Percentiles rank a stretch among this genome's conserved stretches.
These are phyloP conservation scores for Tuber calosporum DNA, from an alignment of 495 filamentous ascomycete species.

Conservation along the genomic window DNA sequence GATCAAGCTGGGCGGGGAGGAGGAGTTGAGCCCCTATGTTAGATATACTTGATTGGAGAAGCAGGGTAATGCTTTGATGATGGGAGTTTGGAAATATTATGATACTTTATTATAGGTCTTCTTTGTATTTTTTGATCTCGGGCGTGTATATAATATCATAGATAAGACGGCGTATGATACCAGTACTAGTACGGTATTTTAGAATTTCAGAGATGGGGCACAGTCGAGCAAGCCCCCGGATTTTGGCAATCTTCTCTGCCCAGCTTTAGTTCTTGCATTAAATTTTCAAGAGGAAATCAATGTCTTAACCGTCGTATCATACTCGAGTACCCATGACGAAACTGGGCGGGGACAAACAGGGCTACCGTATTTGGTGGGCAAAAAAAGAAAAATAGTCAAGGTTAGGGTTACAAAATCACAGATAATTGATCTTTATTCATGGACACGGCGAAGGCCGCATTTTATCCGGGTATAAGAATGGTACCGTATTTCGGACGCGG, in stretches of 20 bases:
- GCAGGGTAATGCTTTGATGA: background rate
- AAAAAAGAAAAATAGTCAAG: too few species aligned
- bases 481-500: too few species aligned
- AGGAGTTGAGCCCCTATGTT: constrained; percentile 6
- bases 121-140: constrained; percentile 3
- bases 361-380: too few species aligned
- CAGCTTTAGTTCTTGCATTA: background rate
- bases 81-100: background rate
- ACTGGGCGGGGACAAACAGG: too few species aligned
- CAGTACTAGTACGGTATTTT: background rate
- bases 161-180: background rate
- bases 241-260: background rate
- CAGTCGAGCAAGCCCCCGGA: background rate
- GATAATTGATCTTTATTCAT: too few species aligned
- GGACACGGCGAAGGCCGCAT: too few species aligned
- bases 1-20: constrained; percentile 18
- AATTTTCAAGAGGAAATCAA: background rate
- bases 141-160: background rate
- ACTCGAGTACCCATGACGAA: too few species aligned
- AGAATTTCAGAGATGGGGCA: background rate
- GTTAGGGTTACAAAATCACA: too few species aligned
- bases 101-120: background rate
- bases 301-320: too few species aligned
- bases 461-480: too few species aligned
- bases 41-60: constrained; percentile 14